These are phyloP conservation scores for Dissophora ornata DNA, from an alignment of 192 early-diverging fungal genomes.

Conservation along the genomic window DNA sequence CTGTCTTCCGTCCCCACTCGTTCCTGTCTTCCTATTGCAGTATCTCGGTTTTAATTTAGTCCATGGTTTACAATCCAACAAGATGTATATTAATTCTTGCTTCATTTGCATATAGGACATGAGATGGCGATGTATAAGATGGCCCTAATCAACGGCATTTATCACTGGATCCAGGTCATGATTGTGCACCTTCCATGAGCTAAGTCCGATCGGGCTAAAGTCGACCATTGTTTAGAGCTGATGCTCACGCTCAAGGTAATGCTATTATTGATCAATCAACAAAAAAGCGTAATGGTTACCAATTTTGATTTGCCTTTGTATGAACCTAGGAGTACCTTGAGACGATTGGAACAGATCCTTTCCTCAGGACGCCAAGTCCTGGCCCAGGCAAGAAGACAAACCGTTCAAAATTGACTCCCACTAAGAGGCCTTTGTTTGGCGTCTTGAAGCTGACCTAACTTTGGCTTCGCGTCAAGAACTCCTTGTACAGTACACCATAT, in stretches of 20 bases:
- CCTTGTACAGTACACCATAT: no score
- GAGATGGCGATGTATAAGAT: constrained; percentile 1
- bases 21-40: no score
- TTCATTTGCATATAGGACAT: background rate
- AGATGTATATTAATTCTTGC: constrained; percentile 20
- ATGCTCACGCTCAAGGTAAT: constrained; percentile 6
- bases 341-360: constrained; percentile 4
- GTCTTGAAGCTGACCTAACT: background rate
- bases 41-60: no score
- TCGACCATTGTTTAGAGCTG: constrained; percentile 3
- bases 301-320: background rate
- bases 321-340: constrained; percentile 4
- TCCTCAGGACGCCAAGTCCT: constrained; percentile 7
- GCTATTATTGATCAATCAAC: background rate
- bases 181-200: background rate
- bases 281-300: no score
- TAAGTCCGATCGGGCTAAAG: constrained; percentile 5
- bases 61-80: no score
- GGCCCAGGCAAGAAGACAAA: constrained; percentile 6
- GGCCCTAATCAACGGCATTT: constrained; percentile 10
- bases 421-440: constrained; percentile 10
- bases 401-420: constrained; percentile 4
- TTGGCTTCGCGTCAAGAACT: no score
- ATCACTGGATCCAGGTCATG: constrained; percentile 5
- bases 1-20: no score